Base-by-base conservation (phyloP, 2,329 filamentous ascomycete species). In the Zopfia rhizophila region DNA sequence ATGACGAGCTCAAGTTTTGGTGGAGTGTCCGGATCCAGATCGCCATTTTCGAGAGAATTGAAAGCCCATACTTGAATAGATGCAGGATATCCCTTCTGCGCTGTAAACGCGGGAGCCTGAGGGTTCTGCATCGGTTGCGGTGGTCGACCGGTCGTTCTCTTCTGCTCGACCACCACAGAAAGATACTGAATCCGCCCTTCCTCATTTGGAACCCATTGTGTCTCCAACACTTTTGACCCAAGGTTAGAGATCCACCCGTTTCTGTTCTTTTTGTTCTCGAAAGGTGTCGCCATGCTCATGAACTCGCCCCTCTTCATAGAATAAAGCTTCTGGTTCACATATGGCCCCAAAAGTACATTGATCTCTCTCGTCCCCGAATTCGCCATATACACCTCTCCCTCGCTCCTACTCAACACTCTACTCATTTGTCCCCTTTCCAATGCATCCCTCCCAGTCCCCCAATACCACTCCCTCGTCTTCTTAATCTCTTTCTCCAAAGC, bases 61-160 rank as follows among this genome's bases (percentile, higher is more conserved):
- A 86, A 82, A 5, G 77, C 71, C 83, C 83, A 86, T 5, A 87
- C 77, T 51, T 86, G 82, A 22, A 86, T 74, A 3, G 75, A 76
- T 11, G 77, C 75, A 12, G 78, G 74, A 49, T 76, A 78, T 12
- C 75, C 68, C 5, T 70, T 63, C 4, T 78, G 78, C 7, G 81
- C 72, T 12, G 72, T 72, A 58, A 84, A 84, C 4, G 82, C 75
- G 13, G 79, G 76, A 6, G 76, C 70, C 41, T 58, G 56, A 13
- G 59, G 41, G 47, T 68, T 48, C 60, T 69, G 55, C 52, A 70
- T 30, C 52, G 63, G 40, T 51, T 65, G 55, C 52, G 62, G 50
- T 28, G 68, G 51, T 23, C 40, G 43, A 4, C 33, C 38, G 4
- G 25, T 39, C 3, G 37, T 44, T 30, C 38, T 46, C 35, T 51